A percentile compares a stretch with the other conserved stretches of the same genome.
phyloP scores from a whole-genome alignment of 306 rosid species.

The Castanospermum australe region DNA sequence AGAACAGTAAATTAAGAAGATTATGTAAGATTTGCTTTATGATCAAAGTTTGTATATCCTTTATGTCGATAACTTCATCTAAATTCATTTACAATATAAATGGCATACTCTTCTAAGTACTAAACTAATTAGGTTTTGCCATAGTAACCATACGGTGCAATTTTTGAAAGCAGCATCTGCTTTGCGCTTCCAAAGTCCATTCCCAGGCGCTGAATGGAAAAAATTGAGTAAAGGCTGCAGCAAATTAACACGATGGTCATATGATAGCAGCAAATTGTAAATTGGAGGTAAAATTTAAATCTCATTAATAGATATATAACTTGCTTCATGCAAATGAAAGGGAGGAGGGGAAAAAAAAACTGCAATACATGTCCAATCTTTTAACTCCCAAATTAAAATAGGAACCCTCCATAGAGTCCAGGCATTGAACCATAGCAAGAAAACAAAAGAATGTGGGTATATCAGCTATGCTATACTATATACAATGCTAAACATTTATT shows the following conservation, averaged over 20 bases:
- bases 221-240: constrained; percentile 84
- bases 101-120: background rate
- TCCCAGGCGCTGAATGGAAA: constrained; percentile 80
- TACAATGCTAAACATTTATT: constrained; percentile 4
- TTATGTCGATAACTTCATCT: background rate
- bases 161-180: constrained; percentile 80
- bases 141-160: constrained; percentile 62
- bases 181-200: constrained; percentile 94
- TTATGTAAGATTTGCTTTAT: background rate
- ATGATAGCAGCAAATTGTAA: background rate
- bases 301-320: constrained; percentile 16
- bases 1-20: background rate
- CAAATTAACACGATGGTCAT: constrained; percentile 8
- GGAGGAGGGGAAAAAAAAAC: background rate
- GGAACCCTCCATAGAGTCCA: background rate
- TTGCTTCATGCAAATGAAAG: constrained; percentile 13
- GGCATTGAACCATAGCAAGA: background rate
- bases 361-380: background rate
- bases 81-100: background rate
- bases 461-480: background rate
- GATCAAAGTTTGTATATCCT: background rate
- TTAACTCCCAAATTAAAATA: constrained; percentile 3
- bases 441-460: background rate
- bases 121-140: background rate
- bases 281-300: constrained; percentile 13